These are phyloP conservation scores for Aspergillus egyptiacus DNA, from an alignment of 495 filamentous ascomycete species.

Conservation along the genomic window DNA sequence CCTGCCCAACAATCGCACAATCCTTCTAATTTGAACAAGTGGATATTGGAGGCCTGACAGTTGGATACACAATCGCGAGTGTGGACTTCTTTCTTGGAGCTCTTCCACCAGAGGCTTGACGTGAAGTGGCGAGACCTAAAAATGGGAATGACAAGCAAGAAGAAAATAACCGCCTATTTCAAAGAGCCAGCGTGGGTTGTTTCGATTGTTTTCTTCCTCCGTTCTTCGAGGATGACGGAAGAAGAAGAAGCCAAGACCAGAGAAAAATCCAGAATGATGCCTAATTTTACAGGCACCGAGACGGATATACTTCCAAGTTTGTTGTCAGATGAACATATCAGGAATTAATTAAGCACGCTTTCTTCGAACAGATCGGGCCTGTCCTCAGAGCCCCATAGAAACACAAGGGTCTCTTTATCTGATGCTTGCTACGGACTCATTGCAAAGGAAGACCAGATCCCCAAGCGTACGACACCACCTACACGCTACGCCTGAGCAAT, in stretches of 20 bases:
- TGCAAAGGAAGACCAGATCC: no score
- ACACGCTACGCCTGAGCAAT: no score
- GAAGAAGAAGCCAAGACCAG: slow-evolving; percentile 1
- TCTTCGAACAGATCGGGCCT: not conserved
- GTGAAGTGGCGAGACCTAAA: slow-evolving; percentile 14
- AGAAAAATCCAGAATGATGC: not conserved
- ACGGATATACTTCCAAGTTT: not conserved
- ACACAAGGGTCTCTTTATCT: no score
- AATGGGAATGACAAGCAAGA: slow-evolving; percentile 3
- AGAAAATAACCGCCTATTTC: not conserved
- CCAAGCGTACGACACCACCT: no score
- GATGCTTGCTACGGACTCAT: no score
- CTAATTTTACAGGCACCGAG: not conserved
- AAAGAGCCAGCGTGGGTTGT: not conserved
- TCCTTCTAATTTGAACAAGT: not conserved
- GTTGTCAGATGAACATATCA: no score
- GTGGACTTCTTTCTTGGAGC: not conserved
- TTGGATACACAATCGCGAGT: slow-evolving; percentile 4
- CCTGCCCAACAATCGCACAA: slow-evolving; percentile 2
- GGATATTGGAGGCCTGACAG: slow-evolving; percentile 2
- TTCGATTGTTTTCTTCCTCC: not conserved
- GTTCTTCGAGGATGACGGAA: not conserved
- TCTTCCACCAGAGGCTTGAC: not conserved
- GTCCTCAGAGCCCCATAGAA: no score
- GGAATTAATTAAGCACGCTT: not conserved